Evolutionary conservation across 2,329 filamentous ascomycete species (phyloP), one percentile per base, ranked within the genome.

Genomic region (Teratosphaeria viscida): DNA sequence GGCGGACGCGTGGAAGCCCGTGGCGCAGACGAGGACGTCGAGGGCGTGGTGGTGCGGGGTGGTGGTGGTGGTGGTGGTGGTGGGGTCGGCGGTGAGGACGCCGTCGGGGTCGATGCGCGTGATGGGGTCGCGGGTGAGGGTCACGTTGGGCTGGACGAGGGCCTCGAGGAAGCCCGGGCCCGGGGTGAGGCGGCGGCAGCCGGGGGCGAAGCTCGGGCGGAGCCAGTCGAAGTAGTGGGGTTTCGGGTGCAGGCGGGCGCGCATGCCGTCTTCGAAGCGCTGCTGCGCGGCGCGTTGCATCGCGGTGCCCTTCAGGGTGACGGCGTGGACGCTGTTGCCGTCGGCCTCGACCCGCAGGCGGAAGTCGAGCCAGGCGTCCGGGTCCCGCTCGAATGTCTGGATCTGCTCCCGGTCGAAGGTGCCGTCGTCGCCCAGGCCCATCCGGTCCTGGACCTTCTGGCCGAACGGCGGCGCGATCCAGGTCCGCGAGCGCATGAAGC

Each of bases 271-370:
- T 47, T 74, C 70, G 63, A 77, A 78, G 54, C 66, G 63, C 10
- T 70, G 61, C 58, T 73, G 72, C 7, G 72, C 74, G 1, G 67
- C 71, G 6, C 63, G 62, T 59, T 77, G 74, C 60, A 76, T 70
- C 6, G 67, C 64, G 0, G 73, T 75, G 23, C 73, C 75, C 55
- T 73, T 73, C 1, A 77, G 63, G 61, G 75, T 73, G 11, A 70
- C 67, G 1, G 69, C 64, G 59, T 76, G 77, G 5, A 73, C 76
- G 6, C 82, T 77, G 78, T 85, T 89, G 68, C 85, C 88, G 55
- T 82, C 82, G 12, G 80, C 73, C 64, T 78, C 76, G 52, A 79
- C 74, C 37, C 70, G 66, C 66, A 77, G 74, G 43, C 78, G 71
- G 67, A 76, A 79, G 53, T 71, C 65, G 27, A 77, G 70, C 59